phyloP scores from a whole-genome alignment of 805 yeast species.

The Helenozyma rhizophorensis region DNA sequence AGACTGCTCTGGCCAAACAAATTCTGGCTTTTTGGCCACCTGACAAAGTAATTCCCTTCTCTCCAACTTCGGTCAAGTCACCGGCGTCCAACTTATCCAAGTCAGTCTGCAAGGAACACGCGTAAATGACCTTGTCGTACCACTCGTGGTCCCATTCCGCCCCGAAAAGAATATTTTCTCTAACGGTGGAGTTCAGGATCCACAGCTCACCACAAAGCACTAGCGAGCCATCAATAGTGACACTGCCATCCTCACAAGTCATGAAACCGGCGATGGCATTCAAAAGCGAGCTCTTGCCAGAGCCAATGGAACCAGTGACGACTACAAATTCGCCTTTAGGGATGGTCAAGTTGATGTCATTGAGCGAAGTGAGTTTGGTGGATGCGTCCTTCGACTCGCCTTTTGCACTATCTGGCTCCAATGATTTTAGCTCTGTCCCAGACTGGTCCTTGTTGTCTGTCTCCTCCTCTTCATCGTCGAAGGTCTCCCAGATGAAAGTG shows the following conservation, averaged over 20 bases:
- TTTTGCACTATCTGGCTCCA: conserved; percentile 7
- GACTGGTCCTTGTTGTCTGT: conserved; percentile 1
- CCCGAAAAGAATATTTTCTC: conserved; percentile 5
- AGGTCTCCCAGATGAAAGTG: conserved; percentile 61
- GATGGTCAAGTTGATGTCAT: conserved; percentile 1
- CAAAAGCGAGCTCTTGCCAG: conserved; percentile 6
- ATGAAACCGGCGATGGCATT: conserved; percentile 5
- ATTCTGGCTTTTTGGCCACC: conserved; percentile 11
- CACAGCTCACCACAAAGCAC: conserved; percentile 9
- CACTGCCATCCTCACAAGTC: conserved; percentile 2
- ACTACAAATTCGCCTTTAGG: conserved; percentile 7
- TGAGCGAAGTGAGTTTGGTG: background rate
- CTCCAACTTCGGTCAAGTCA: conserved; percentile 9
- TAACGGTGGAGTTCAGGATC: conserved; percentile 8
- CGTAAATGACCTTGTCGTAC: conserved; percentile 4
- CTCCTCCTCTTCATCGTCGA: conserved; percentile 4
- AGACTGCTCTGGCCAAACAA: conserved; percentile 9
- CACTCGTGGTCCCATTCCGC: conserved; percentile 2
- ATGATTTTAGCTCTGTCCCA: background rate
- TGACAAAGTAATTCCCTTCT: conserved; percentile 9
- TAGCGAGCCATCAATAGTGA: conserved; percentile 1
- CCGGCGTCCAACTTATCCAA: conserved; percentile 7
- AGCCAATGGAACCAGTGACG: conserved; percentile 7
- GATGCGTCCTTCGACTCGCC: too few relatives aligned
- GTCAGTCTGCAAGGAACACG: conserved; percentile 5